Evolutionary conservation across 805 yeast species (phyloP).

Genomic region (Lachancea nothofagi): DNA sequence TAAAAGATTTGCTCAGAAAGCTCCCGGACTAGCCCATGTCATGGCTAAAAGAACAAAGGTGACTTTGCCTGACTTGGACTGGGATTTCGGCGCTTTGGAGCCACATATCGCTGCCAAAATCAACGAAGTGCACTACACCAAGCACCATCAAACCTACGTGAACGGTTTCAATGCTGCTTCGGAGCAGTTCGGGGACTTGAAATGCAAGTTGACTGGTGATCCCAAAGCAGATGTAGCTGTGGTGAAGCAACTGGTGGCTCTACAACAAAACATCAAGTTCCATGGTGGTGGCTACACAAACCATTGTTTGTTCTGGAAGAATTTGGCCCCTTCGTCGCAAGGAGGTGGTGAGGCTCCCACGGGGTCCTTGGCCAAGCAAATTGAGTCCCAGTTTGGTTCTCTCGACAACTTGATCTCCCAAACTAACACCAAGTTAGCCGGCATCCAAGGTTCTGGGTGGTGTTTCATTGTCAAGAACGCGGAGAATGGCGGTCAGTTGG

Average conservation of each 20-base stretch:
- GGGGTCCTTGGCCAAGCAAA: slow-evolving; percentile 54
- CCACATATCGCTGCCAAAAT: slow-evolving; percentile 82
- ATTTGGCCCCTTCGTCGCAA: slow-evolving; percentile 65
- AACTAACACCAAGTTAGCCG: slow-evolving; percentile 71
- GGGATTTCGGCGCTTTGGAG: slow-evolving; percentile 80
- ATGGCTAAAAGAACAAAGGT: slow-evolving; percentile 50
- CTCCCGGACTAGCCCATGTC: slow-evolving; percentile 3
- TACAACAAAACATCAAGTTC: slow-evolving; percentile 76
- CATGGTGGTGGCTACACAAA: slow-evolving; percentile 90
- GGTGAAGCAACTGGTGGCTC: slow-evolving; percentile 34
- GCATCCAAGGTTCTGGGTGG: slow-evolving; percentile 95
- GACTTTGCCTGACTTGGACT: slow-evolving; percentile 73
- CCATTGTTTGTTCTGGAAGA: slow-evolving; percentile 85
- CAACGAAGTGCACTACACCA: slow-evolving; percentile 79
- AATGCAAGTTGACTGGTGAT: slow-evolving; percentile 50
- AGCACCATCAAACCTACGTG: slow-evolving; percentile 91
- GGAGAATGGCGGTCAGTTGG: slow-evolving; percentile 60
- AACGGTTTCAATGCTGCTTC: slow-evolving; percentile 74
- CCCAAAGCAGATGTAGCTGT: slow-evolving; percentile 35
- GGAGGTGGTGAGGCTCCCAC: slow-evolving; percentile 68
- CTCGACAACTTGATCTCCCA: slow-evolving; percentile 58
- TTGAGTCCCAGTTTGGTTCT: slow-evolving; percentile 61
- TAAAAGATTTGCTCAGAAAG: slow-evolving; percentile 7
- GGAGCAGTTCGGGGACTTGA: slow-evolving; percentile 67
- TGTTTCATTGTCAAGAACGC: slow-evolving; percentile 82